phyloP scores from a whole-genome alignment of 768 basidiomycete species.

The Cyathus striatus region DNA sequence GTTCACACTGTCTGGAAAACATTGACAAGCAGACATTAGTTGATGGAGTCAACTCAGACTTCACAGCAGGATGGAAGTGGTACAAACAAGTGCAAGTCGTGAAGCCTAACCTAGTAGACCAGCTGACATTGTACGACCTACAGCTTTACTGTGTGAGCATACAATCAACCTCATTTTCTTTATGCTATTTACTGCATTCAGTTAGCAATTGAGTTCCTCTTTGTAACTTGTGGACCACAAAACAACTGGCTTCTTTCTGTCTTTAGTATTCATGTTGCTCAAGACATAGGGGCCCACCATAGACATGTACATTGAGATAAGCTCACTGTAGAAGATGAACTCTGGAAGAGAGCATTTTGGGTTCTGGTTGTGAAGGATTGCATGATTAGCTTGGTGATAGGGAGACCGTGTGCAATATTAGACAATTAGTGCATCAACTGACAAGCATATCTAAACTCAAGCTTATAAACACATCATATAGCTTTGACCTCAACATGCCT shows the following conservation, averaged over 20 bases:
- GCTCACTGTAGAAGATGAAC: slow-evolving; percentile 55
- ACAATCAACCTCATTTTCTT: not conserved
- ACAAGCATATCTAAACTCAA: no score
- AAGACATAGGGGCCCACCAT: slow-evolving; percentile 75
- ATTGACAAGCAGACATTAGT: slow-evolving; percentile 53
- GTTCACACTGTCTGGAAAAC: slow-evolving; percentile 48
- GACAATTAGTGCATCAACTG: slow-evolving; percentile 61
- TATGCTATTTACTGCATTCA: slow-evolving; percentile 11
- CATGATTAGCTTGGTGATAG: slow-evolving; percentile 46
- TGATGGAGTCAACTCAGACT: slow-evolving; percentile 29
- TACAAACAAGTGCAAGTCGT: slow-evolving; percentile 64
- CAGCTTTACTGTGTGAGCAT: slow-evolving; percentile 59
- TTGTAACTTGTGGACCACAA: slow-evolving; percentile 56
- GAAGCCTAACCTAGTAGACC: slow-evolving; percentile 52
- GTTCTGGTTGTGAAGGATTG: slow-evolving; percentile 51
- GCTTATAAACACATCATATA: no score
- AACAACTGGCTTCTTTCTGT: slow-evolving; percentile 67
- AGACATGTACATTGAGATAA: slow-evolving; percentile 25
- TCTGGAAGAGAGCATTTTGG: slow-evolving; percentile 74
- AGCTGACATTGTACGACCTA: slow-evolving; percentile 68
- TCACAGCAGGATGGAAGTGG: slow-evolving; percentile 61
- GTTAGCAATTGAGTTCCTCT: slow-evolving; percentile 51
- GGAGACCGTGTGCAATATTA: slow-evolving; percentile 75
- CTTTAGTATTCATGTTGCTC: slow-evolving; percentile 66
- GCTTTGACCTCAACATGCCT: slow-evolving; percentile 71